Evolutionary conservation across 768 basidiomycete species (phyloP).

Genomic region (Gloeophyllum trabeum): DNA sequence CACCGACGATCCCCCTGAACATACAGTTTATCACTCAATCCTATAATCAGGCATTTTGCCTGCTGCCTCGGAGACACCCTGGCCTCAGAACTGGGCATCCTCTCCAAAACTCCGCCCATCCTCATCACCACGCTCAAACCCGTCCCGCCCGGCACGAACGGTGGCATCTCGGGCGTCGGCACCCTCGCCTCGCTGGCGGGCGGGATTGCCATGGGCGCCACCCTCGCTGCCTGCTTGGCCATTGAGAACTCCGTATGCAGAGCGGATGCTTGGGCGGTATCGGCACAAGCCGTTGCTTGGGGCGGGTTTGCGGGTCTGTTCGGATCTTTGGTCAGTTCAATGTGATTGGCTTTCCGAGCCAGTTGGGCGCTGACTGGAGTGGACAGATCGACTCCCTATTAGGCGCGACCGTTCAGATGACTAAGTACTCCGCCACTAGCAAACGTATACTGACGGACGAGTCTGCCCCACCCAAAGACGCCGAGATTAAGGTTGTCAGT

Average conservation of each 20-base stretch:
- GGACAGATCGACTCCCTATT: conserved; percentile 75
- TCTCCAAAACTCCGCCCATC: conserved; percentile 55
- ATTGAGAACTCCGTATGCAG: conserved; percentile 53
- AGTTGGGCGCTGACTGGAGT: background rate
- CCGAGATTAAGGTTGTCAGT: conserved; percentile 41
- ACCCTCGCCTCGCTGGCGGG: conserved; percentile 65
- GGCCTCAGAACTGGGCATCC: conserved; percentile 87
- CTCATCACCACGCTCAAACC: conserved; percentile 67
- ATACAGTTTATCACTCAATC: background rate
- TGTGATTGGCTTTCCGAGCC: conserved; percentile 1
- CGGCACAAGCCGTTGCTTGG: conserved; percentile 33
- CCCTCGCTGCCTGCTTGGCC: conserved; percentile 42
- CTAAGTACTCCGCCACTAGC: conserved; percentile 53
- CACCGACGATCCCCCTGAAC: too few relatives aligned
- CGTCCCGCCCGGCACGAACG: conserved; percentile 88
- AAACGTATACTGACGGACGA: conserved; percentile 57
- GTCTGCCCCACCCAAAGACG: conserved; percentile 12
- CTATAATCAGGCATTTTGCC: conserved; percentile 77
- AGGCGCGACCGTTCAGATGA: conserved; percentile 79
- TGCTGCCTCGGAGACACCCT: conserved; percentile 89
- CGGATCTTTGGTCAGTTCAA: conserved; percentile 62
- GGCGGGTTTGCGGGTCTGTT: conserved; percentile 58
- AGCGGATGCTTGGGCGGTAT: conserved; percentile 24
- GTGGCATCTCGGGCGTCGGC: conserved; percentile 69
- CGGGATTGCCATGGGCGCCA: conserved; percentile 58